These are phyloP conservation scores for Penstemon eatonii DNA, from an alignment of 257 asterid genomes.

Conservation along the genomic window DNA sequence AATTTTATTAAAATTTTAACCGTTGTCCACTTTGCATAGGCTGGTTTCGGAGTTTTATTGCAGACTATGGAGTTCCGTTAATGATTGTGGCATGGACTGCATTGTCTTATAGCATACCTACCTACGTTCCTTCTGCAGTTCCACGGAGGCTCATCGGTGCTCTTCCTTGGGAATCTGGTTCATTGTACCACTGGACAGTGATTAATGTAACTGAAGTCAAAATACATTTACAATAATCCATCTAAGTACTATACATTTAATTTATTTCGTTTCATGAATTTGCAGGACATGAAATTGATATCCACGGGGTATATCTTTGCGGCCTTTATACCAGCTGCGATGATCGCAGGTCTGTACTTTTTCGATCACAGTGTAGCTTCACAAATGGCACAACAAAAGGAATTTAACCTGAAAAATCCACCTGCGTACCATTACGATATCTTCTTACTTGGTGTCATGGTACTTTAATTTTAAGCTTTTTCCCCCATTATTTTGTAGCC, in stretches of 20 bases:
- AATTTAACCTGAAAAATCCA: constrained; percentile 87
- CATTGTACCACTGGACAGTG: constrained; percentile 56
- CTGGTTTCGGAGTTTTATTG: constrained; percentile 41
- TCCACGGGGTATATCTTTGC: constrained; percentile 65
- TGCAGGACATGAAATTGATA: constrained; percentile 84
- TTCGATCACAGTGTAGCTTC: constrained; percentile 95
- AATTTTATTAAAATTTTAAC: not conserved
- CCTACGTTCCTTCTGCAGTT: constrained; percentile 43
- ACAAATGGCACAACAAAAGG: constrained; percentile 85
- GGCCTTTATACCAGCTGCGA: constrained; percentile 81
- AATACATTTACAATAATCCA: not conserved
- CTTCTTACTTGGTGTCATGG: constrained; percentile 78
- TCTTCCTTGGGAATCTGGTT: constrained; percentile 50
- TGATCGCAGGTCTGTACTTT: constrained; percentile 88
- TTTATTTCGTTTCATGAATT: constrained; percentile 17
- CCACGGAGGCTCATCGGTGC: constrained; percentile 52
- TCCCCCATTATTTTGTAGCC: not conserved
- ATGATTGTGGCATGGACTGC: constrained; percentile 57
- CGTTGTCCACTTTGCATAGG: constrained; percentile 29
- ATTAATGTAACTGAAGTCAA: constrained; percentile 34
- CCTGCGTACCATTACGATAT: constrained; percentile 83
- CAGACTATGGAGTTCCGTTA: constrained; percentile 66
- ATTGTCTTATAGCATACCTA: constrained; percentile 44
- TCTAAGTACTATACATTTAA: not conserved
- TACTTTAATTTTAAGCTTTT: constrained; percentile 25